Base-by-base conservation (phyloP, 192 early-diverging fungal genomes). In the Gaertneriomyces semiglobifer region DNA sequence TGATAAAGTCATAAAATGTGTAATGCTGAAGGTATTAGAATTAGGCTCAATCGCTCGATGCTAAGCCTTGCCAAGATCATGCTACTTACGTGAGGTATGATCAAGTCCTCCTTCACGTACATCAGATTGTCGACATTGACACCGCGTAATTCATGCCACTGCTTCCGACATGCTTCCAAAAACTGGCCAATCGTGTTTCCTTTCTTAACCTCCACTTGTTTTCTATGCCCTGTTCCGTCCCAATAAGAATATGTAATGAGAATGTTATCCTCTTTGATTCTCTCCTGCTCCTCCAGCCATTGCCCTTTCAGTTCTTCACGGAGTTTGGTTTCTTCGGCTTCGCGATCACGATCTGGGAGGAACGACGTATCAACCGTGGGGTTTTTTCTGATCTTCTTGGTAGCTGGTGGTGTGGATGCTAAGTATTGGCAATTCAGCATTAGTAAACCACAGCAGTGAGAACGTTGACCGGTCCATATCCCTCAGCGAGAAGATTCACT, bases 171-270 rank as follows among this genome's bases (percentile, higher is more conserved):
- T 10, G 86, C 86, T 51, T 91, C 90, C 11, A 98, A 78, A 65
- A 98, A 98, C 68, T 88, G 81, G 6, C 83, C 86, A 44, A 98
- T 92, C 0, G 90, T 91, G 71, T 95, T 88, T 7, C 92, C 93
- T 66, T 93, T 93, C 40, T 77, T 75, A 74, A 90, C 92, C 65
- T 84, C 79, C 7, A 91, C 91, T 59, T 83, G 75, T 39, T 87
- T 88, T 44, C 95, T 90, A 63, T 97, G 95, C 2, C 95, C 95
- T n/a, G 88, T 84, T 14, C 95, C 95, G 70, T 98, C 94, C 95
- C 95, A 98, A 67, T 93, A 98, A 54, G 87, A 90, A 70, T 96
- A 98, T 14, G 93, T 94, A 56, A 98, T 88, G 12, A 72, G 68
- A 42, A 98, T 92, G 7, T 77, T 75, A 72, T 98, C 90, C 50